Conservation (phyloP, 305 asterid species). For the Fraxinus greggii region DNA sequence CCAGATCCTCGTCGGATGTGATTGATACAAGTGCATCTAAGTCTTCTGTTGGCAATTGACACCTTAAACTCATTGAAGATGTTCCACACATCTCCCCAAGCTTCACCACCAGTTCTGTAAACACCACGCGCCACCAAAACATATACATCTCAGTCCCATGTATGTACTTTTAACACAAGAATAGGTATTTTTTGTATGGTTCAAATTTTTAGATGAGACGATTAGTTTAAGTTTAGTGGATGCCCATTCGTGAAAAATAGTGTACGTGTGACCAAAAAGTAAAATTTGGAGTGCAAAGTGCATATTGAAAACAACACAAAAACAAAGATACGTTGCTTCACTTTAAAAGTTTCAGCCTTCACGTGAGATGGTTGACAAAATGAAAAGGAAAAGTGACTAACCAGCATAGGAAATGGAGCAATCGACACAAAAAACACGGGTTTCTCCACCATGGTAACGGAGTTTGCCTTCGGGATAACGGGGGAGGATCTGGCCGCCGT, state of each 20-base stretch:
- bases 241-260: background rate
- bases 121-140: background rate
- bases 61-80: conserved; percentile 54
- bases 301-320: background rate
- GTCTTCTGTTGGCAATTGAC: conserved; percentile 80
- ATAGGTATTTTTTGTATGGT: background rate
- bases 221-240: background rate
- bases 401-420: conserved; percentile 70
- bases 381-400: conserved; percentile 23
- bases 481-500: conserved; percentile 87
- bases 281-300: background rate
- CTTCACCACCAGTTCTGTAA: conserved; percentile 63
- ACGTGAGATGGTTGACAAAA: background rate
- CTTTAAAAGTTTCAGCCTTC: background rate
- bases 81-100: conserved; percentile 61
- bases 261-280: background rate
- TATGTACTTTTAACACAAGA: background rate
- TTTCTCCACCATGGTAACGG: conserved; percentile 85
- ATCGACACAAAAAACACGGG: conserved; percentile 72
- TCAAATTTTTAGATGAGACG: background rate
- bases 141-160: conserved; percentile 7
- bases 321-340: background rate
- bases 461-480: conserved; percentile 88
- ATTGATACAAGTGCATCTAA: conserved; percentile 74
- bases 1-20: conserved; percentile 75